These are phyloP conservation scores for Ophiocordyceps camponoti-leonardi DNA, from an alignment of 2,329 filamentous ascomycete species.

Conservation along the genomic window DNA sequence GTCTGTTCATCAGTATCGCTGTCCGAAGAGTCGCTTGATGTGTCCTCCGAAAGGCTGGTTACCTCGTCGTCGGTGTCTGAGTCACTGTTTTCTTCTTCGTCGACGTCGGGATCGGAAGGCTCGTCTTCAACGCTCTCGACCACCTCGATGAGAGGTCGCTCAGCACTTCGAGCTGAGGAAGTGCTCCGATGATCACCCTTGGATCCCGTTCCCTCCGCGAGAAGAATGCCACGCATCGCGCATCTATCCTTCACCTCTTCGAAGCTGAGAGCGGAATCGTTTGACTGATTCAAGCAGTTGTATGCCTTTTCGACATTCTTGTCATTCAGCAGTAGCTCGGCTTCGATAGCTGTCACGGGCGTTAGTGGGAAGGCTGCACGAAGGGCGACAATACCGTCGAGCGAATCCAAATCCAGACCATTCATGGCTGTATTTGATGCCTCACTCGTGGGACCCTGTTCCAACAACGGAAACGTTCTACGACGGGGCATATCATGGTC, in stretches of 20 bases:
- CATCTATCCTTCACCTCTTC: constrained; percentile 15
- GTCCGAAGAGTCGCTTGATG: not conserved
- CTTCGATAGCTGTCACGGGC: constrained; percentile 16
- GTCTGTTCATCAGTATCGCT: constrained; percentile 1
- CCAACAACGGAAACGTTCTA: not conserved
- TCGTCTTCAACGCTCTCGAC: not conserved
- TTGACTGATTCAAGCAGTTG: constrained; percentile 13
- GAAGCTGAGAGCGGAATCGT: constrained; percentile 14
- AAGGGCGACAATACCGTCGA: constrained; percentile 18
- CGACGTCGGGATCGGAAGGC: not conserved
- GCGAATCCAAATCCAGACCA: constrained; percentile 5
- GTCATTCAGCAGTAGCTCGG: constrained; percentile 14
- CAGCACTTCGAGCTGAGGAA: not conserved
- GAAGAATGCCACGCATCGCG: constrained; percentile 4
- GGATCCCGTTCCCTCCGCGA: constrained; percentile 1
- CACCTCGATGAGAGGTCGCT: constrained; percentile 13
- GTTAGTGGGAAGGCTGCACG: constrained; percentile 25
- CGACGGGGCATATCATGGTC: constrained; percentile 7
- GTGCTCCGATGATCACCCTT: not conserved
- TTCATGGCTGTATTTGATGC: not conserved
- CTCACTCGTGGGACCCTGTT: not conserved
- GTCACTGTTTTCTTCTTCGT: not conserved
- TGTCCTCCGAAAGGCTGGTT: not conserved
- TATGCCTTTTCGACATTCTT: constrained; percentile 21
- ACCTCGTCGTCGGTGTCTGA: not conserved